These are phyloP conservation scores for Cytospora mali DNA, from an alignment of 2,329 filamentous ascomycete genomes.

Conservation along the genomic window DNA sequence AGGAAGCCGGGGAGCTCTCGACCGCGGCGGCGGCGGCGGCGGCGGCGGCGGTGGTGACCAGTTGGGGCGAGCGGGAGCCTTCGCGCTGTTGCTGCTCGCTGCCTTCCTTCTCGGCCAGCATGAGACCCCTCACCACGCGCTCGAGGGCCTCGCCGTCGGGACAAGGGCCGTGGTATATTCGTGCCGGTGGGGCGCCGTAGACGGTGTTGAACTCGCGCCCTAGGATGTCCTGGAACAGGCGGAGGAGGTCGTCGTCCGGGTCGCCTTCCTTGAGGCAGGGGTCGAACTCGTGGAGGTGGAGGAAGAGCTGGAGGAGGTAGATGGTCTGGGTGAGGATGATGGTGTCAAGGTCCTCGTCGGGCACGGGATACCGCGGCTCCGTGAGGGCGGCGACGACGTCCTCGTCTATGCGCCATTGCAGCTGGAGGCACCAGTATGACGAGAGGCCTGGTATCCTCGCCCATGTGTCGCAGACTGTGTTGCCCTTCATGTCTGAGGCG, in stretches of 20 bases:
- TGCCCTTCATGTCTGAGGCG: slow-evolving; percentile 24
- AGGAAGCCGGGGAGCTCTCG: no score
- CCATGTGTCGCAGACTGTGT: slow-evolving; percentile 25
- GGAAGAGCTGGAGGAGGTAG: slow-evolving; percentile 27
- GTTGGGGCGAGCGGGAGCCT: slow-evolving; percentile 6
- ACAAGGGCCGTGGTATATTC: slow-evolving; percentile 14
- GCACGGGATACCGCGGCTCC: slow-evolving; percentile 25
- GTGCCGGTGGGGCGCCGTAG: slow-evolving; percentile 9
- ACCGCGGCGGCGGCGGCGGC: slow-evolving; percentile 10
- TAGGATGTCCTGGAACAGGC: slow-evolving; percentile 26
- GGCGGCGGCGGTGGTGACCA: neutral
- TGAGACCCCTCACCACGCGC: slow-evolving; percentile 25
- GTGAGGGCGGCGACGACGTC: slow-evolving; percentile 27
- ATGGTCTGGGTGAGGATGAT: slow-evolving; percentile 28
- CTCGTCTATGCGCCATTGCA: slow-evolving; percentile 28
- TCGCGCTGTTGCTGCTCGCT: slow-evolving; percentile 11
- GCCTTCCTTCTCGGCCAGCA: slow-evolving; percentile 21
- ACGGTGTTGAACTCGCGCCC: slow-evolving; percentile 26
- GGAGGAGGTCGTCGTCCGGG: slow-evolving; percentile 25
- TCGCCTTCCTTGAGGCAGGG: slow-evolving; percentile 20
- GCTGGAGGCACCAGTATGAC: slow-evolving; percentile 28
- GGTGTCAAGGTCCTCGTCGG: slow-evolving; percentile 26
- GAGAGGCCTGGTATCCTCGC: slow-evolving; percentile 26
- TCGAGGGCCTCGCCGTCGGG: slow-evolving; percentile 27
- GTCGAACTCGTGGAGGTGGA: slow-evolving; percentile 28